Evolutionary conservation across 306 rosid genomes (phyloP), one percentile per base, ranked within the genome.

Genomic region (Bauhinia variegata): DNA sequence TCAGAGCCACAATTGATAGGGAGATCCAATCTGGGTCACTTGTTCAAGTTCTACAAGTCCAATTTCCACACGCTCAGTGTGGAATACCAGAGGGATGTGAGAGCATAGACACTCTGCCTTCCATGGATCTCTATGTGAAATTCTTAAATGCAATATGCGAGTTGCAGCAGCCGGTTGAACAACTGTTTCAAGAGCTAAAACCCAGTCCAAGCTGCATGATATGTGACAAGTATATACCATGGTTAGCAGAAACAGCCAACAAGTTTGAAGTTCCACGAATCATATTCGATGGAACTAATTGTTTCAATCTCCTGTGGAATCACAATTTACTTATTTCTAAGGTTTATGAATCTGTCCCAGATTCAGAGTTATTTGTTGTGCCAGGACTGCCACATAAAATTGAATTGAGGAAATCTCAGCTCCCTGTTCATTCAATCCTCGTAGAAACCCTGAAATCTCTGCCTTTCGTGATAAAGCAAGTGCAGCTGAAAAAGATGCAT

Each of bases 81-180:
- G 88, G 86, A 6, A 28, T 87, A 0, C 95, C 95, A 0, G 42
- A 79, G 0, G 84, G 86, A 0, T 80, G 79, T 46, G 89, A 87
- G 34, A 87, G 68, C 63, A 0, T 70, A 0, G 96, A 89, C 16
- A 56, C 78, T 9, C 63, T 87, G 0, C 91, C 91, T 32, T 87
- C 96, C 15, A 59, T 78, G 53, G 47, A 54, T 68, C 76, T 87
- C 4, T 63, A 54, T 7, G 52, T 58, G 19, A 83, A 83, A 13
- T 85, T 89, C 74, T 60, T 54, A 52, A 11, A 16, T 4, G 91
- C 85, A 4, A 37, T 83, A 4, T 23, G 10, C 12, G 4, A 79
- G 63, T 44, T 85, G 17, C 89, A 78, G 33, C 12, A 71, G 3
- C 75, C 78, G 1, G 63, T 72, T 0, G 87, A 82, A 34, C 50